Base-by-base conservation (phyloP, 1,284 basidiomycete genomes). In the Ganoderma lingzhi region DNA sequence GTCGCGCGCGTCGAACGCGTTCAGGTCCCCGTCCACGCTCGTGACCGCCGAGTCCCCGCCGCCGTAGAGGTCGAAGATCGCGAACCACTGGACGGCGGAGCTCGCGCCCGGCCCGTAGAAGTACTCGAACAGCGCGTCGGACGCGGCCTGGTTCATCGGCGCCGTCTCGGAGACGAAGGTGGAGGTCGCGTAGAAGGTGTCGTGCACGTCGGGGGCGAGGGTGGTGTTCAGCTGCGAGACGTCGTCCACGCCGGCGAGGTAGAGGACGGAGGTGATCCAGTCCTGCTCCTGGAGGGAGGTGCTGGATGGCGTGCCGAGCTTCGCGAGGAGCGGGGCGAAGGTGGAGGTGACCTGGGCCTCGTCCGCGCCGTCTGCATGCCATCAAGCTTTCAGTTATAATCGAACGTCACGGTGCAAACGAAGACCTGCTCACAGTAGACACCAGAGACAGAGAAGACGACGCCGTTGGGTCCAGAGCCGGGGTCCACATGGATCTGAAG, bases 181-280 rank as follows among this genome's bases (percentile, higher is more conserved):
- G n/a, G 64, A 62, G 19, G 67, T 62, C 32, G 67, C 67, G 53
- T 62, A 68, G 67, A 68, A 68, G 51, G 39, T 37, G 48, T 68
- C 63, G 48, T 60, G 63, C 23, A 45, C 55, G 63, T 68, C 63
- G 5, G 62, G 62, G 0, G 55, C 59, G 37, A 39, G n/a, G 30
- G 67, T 68, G 32, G 67, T 56, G 30, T 68, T 68, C 41, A 68
- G 56, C 30, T 53, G 45, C 28, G 15, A 12, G 39, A 37, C 17
- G 8, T 28, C 53, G 58, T 41, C 55, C 12, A 51, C 41, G 48
- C 63, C 67, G 19, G 63, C 67, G 48, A 68, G 67, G 67, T 56
- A 65, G 63, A 68, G 63, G 30, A 68, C 60, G 59, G 44, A 55
- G 39, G 55, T 60, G 39, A 69, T 65, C 68, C 68, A 69, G 64